Conservation (phyloP, 1,284 basidiomycete species). For the Tilletia indica region DNA sequence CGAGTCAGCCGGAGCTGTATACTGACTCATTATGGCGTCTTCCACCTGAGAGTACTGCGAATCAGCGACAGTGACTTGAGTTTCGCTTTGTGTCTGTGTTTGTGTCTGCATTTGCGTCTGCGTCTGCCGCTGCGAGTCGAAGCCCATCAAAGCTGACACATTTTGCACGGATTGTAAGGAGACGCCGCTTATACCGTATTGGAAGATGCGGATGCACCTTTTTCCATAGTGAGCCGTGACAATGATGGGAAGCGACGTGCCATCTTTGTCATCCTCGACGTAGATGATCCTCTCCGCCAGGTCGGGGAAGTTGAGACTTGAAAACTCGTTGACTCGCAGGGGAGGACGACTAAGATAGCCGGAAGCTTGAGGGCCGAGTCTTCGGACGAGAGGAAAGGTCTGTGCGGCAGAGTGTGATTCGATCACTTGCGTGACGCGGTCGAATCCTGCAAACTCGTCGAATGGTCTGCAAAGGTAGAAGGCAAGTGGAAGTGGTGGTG, state of each 20-base stretch:
- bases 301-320: constrained; percentile 30
- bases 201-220: constrained; percentile 35
- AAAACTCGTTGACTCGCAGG: constrained; percentile 8
- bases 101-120: too few species aligned
- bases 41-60: constrained; percentile 13
- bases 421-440: constrained; percentile 27
- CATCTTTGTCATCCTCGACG: constrained; percentile 23
- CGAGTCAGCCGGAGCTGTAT: not conserved
- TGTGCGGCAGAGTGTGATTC: not conserved
- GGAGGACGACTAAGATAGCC: not conserved
- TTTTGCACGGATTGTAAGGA: constrained; percentile 28
- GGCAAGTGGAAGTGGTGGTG: constrained; percentile 33
- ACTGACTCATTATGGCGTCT: constrained; percentile 2
- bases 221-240: constrained; percentile 29
- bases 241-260: constrained; percentile 23
- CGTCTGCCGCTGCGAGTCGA: not conserved
- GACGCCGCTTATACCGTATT: constrained; percentile 25
- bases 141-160: constrained; percentile 28
- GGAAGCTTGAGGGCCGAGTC: not conserved
- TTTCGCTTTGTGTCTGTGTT: too few species aligned
- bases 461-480: constrained; percentile 44
- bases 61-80: not conserved
- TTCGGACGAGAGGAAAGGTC: not conserved
- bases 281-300: constrained; percentile 35
- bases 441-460: constrained; percentile 33